Percentiles rank a stretch among this genome's conserved stretches.
phyloP scores from a whole-genome alignment of 1,284 basidiomycete species.

The Mycena citricolor region DNA sequence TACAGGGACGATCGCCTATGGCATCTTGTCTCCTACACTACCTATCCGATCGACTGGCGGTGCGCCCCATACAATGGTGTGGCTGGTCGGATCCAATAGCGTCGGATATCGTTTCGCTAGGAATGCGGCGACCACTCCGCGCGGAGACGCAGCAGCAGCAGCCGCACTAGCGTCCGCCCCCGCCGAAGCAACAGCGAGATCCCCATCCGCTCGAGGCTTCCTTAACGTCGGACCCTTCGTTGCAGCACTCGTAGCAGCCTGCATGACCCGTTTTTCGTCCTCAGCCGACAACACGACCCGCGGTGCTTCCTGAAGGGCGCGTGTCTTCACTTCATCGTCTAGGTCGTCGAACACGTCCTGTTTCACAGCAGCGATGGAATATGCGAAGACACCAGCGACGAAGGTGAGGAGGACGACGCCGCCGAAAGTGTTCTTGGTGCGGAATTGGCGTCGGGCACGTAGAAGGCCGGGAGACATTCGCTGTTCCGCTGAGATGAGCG shows the following conservation, averaged over 20 bases:
- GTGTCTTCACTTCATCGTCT: constrained; percentile 69
- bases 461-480: constrained; percentile 83
- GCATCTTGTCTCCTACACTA: constrained; percentile 21
- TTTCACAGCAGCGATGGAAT: constrained; percentile 91
- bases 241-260: constrained; percentile 23
- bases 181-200: constrained; percentile 4
- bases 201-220: too few species aligned
- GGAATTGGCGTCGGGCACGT: constrained; percentile 86
- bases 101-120: constrained; percentile 48
- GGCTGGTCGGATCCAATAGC: constrained; percentile 55
- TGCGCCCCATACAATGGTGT: constrained; percentile 70
- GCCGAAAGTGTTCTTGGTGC: constrained; percentile 76
- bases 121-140: constrained; percentile 45
- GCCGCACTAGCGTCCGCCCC: neutral
- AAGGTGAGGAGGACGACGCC: constrained; percentile 76
- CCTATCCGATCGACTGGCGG: constrained; percentile 62
- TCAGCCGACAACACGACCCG: constrained; percentile 28
- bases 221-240: constrained; percentile 10
- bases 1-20: too few species aligned
- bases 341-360: constrained; percentile 90
- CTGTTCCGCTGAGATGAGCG: constrained; percentile 37
- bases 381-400: constrained; percentile 84
- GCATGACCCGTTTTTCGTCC: constrained; percentile 32
- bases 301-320: constrained; percentile 41
- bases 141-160: constrained; percentile 6